Conservation (phyloP, 768 basidiomycete species). For the Favolaschia claudopus region DNA sequence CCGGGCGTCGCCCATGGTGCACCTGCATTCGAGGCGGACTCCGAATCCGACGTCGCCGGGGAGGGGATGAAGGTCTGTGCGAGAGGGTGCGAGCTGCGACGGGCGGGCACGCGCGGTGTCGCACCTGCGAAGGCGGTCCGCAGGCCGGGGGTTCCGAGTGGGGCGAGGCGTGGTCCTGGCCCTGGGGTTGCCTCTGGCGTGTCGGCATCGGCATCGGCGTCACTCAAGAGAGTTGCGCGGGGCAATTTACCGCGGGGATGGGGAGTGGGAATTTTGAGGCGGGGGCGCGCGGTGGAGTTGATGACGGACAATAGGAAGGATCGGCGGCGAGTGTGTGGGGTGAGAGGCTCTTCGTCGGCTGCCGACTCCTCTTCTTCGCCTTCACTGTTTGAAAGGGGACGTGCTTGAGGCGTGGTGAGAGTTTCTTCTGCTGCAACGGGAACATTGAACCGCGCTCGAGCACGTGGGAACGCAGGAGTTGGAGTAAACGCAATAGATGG, state of each 20-base stretch:
- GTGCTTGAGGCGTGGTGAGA: constrained; percentile 41
- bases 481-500: constrained; percentile 69
- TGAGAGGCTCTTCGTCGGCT: constrained; percentile 57
- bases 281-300: constrained; percentile 81
- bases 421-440: constrained; percentile 53
- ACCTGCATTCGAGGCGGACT: constrained; percentile 37
- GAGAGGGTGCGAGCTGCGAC: constrained; percentile 70
- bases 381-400: constrained; percentile 3
- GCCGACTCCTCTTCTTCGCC: constrained; percentile 40
- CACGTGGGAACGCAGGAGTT: constrained; percentile 69
- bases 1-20: constrained; percentile 44
- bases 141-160: constrained; percentile 35
- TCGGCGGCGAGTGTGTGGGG: constrained; percentile 75
- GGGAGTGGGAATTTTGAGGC: constrained; percentile 70
- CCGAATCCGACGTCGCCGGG: constrained; percentile 45
- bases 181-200: constrained; percentile 46
- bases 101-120: constrained; percentile 59
- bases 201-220: constrained; percentile 34
- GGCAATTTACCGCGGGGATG: constrained; percentile 56
- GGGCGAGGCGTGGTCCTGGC: constrained; percentile 31
- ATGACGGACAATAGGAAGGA: constrained; percentile 88
- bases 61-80: constrained; percentile 58
- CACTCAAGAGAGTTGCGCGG: constrained; percentile 41
- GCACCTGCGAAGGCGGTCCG: constrained; percentile 67
- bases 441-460: constrained; percentile 67